phyloP scores from a whole-genome alignment of 176 grass and related monocot species.

The Triticum urartu region DNA sequence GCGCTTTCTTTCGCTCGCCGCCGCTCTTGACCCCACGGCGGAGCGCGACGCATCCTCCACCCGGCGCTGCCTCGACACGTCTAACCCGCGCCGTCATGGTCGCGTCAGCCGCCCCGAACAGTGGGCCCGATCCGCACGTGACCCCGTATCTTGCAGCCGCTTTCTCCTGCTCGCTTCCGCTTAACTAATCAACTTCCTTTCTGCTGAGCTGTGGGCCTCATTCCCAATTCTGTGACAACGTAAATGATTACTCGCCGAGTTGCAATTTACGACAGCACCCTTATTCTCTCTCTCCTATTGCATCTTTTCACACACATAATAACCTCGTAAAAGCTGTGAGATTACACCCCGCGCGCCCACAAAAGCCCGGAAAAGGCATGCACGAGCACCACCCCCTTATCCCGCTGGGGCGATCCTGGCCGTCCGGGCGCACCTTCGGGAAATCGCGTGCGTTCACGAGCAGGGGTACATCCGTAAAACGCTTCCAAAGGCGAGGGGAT shows the following conservation, averaged over 20 bases:
- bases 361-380: background rate
- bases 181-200: background rate
- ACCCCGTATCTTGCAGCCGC: background rate
- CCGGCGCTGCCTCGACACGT: background rate
- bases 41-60: background rate
- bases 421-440: background rate
- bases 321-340: background rate
- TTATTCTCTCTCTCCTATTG: background rate
- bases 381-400: background rate
- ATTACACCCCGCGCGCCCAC: background rate
- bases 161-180: background rate
- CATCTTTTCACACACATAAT: background rate
- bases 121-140: constrained; percentile 17
- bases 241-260: background rate
- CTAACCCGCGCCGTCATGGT: background rate
- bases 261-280: background rate
- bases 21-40: background rate
- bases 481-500: background rate
- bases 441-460: background rate
- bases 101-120: background rate
- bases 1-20: background rate
- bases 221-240: constrained; percentile 6
- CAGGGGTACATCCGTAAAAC: constrained; percentile 5
- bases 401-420: background rate
- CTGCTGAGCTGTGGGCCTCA: background rate